Evolutionary conservation across 1,139 yeast species (phyloP).

Genomic region (Protomyces inouyei): DNA sequence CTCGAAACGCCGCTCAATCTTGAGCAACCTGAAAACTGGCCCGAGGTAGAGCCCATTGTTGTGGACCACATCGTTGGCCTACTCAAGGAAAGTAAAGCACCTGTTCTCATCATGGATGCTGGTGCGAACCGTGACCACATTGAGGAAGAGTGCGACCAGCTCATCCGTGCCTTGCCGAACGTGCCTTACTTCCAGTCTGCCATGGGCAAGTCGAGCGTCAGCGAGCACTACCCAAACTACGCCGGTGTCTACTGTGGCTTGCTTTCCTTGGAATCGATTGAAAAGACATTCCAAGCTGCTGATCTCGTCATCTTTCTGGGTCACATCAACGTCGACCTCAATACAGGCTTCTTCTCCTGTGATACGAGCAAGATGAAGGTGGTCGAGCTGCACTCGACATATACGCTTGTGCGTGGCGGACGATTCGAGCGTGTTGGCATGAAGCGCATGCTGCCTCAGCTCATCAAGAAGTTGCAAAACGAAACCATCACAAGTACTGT

Average conservation of each 20-base stretch:
- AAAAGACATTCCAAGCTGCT: conserved; percentile 39
- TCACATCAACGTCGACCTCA: conserved; percentile 43
- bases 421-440: conserved; percentile 17
- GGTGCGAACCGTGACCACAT: conserved; percentile 54
- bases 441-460: conserved; percentile 14
- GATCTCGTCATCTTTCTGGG: conserved; percentile 44
- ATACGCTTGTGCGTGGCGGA: conserved; percentile 8
- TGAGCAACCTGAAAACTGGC: conserved; percentile 48
- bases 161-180: conserved; percentile 45
- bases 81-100: conserved; percentile 14
- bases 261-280: conserved; percentile 46
- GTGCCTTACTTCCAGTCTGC: conserved; percentile 48
- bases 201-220: conserved; percentile 54
- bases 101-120: conserved; percentile 56
- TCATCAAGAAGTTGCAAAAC: not conserved
- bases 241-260: conserved; percentile 63
- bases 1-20: conserved; percentile 45
- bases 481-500: not conserved
- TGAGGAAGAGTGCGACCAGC: conserved; percentile 44
- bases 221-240: conserved; percentile 53
- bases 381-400: conserved; percentile 17
- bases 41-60: conserved; percentile 54
- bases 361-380: conserved; percentile 40
- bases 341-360: conserved; percentile 45
- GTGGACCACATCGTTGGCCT: conserved; percentile 27